These are phyloP conservation scores for Yarrowia hollandica DNA, from an alignment of 805 yeast genomes.

Conservation along the genomic window DNA sequence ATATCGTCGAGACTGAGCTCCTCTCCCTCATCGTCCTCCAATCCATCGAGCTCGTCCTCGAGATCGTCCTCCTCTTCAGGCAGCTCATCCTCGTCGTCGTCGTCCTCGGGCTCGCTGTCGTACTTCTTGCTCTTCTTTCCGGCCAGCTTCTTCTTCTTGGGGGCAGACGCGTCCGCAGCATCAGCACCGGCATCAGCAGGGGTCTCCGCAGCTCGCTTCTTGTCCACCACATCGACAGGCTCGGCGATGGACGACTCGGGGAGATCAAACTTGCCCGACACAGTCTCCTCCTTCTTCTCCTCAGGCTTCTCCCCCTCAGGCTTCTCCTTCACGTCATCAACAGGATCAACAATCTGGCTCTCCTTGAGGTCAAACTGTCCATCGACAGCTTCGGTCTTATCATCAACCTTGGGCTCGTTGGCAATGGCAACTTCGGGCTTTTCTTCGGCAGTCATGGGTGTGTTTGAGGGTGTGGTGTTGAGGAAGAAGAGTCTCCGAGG, in stretches of 20 bases:
- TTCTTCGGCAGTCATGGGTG: slow-evolving; percentile 17
- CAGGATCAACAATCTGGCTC: background rate
- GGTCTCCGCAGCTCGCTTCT: slow-evolving; percentile 21
- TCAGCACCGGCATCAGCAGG: background rate
- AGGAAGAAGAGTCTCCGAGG: no score
- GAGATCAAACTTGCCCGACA: slow-evolving; percentile 9
- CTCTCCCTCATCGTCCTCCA: slow-evolving; percentile 73
- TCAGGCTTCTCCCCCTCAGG: background rate
- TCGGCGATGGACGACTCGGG: background rate
- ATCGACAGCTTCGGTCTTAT: slow-evolving; percentile 14
- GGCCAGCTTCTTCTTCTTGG: slow-evolving; percentile 31
- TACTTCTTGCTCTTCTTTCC: slow-evolving; percentile 38
- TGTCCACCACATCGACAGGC: background rate
- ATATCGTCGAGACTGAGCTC: slow-evolving; percentile 83
- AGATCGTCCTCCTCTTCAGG: slow-evolving; percentile 41
- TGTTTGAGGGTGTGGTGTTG: background rate
- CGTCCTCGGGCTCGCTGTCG: slow-evolving; percentile 60
- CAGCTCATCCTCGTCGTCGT: slow-evolving; percentile 40
- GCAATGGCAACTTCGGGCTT: slow-evolving; percentile 9
- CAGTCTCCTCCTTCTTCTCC: background rate
- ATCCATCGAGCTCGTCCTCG: slow-evolving; percentile 55
- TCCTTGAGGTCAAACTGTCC: slow-evolving; percentile 17
- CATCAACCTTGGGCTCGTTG: slow-evolving; percentile 31
- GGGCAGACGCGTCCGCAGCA: background rate
- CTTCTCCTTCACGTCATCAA: background rate